Percentiles rank a stretch among this genome's conserved stretches.
Conservation (phyloP, 805 yeast species). For the Saturnispora kantuleensis region DNA sequence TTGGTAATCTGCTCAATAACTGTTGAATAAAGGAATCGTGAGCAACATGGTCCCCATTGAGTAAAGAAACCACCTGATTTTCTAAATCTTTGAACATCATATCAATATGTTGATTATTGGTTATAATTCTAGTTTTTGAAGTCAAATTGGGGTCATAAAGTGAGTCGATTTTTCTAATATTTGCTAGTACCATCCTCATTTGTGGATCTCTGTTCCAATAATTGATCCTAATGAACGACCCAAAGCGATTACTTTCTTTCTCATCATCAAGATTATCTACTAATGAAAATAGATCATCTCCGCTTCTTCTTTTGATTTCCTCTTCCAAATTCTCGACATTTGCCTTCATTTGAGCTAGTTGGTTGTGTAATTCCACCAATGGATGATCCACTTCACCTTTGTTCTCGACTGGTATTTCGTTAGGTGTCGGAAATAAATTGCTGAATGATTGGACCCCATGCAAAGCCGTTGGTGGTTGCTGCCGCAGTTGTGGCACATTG, state of each 20-base stretch:
- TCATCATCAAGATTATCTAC: neutral
- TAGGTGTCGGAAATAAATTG: neutral
- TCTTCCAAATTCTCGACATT: slow-evolving; percentile 1
- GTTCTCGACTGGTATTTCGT: neutral
- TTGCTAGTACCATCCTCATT: neutral
- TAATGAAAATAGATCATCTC: neutral
- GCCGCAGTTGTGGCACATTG: neutral
- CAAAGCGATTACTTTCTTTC: neutral
- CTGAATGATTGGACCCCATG: neutral
- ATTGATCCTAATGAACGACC: slow-evolving; percentile 5
- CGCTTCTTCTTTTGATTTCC: neutral
- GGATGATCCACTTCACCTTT: neutral
- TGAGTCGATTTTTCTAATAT: neutral
- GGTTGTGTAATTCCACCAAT: neutral
- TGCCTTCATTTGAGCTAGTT: neutral
- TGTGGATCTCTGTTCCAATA: slow-evolving; percentile 4
- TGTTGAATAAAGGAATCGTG: neutral
- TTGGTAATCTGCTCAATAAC: slow-evolving; percentile 19
- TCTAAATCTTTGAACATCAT: slow-evolving; percentile 10
- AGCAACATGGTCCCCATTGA: neutral
- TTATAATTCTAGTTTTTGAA: neutral
- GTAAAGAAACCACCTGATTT: neutral
- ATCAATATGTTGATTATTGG: neutral
- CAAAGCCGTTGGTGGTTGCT: neutral
- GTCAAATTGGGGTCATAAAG: neutral